Evolutionary conservation across 2,329 filamentous ascomycete species (phyloP), one percentile per base, ranked within the genome.

Genomic region (Harringtonia aguacate): DNA sequence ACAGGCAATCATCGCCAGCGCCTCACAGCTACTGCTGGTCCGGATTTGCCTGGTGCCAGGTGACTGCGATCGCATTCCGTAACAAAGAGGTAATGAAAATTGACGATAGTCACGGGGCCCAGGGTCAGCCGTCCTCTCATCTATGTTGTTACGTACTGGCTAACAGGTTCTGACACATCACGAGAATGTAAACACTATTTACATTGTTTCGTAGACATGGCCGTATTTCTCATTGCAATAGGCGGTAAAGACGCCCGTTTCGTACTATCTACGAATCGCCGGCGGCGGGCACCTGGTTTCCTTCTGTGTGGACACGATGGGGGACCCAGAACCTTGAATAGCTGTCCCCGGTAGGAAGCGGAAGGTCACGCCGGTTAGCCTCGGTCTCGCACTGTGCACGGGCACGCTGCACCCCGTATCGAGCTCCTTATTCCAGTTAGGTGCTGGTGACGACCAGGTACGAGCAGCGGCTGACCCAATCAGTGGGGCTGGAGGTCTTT

Each of bases 41-140:
- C 24, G 24, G 10, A 27, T 27, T 27, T 27, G 24, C 24, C 24
- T 27, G 24, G 24, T 27, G 24, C n/a, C n/a, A n/a, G n/a, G 13
- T 31, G 30, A n/a, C 30, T 13, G 30, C 13, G 15, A 5, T 14
- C 14, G 12, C 30, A 33, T 31, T 37, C 40, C 45, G 47, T 53
- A 54, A 53, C 28, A 51, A 52, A 50, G 53, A 55, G 56, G 58
- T 60, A 56, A 56, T 55, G 49, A 41, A 55, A 58, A 57, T 48
- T 14, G 47, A 24, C 34, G 43, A 46, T 42, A 46, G 41, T 41
- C 45, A 42, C 46, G 49, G 46, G 46, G 47, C 39, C 20, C 39
- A 48, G 48, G 52, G 27, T 27, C 22, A 37, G 18, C 35, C n/a
- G n/a, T n/a, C n/a, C n/a, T n/a, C n/a, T n/a, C n/a, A n/a, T n/a